Conservation (phyloP, 805 yeast species). For the Yamadazyma kitorensis region DNA sequence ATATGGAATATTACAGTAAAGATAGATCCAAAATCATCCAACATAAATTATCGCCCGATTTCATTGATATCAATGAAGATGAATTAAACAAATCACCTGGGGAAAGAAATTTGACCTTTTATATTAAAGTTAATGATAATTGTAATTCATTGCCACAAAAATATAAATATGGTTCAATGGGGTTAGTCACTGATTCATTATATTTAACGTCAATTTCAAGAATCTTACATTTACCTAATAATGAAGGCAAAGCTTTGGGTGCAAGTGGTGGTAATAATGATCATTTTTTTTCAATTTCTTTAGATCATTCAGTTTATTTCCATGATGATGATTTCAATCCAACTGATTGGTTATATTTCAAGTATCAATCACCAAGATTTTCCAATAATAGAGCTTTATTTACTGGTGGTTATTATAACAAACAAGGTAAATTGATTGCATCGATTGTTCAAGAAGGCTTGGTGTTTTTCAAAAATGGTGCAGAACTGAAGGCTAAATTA, state of each 20-base stretch:
- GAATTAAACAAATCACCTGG: slow-evolving; percentile 24
- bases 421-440: slow-evolving; percentile 28
- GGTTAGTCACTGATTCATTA: slow-evolving; percentile 31
- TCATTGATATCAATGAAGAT: slow-evolving; percentile 18
- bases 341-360: slow-evolving; percentile 28
- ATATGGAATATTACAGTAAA: slow-evolving; percentile 12
- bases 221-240: slow-evolving; percentile 24
- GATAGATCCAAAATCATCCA: slow-evolving; percentile 16
- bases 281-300: slow-evolving; percentile 29
- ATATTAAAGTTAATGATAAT: slow-evolving; percentile 25
- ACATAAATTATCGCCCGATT: slow-evolving; percentile 29
- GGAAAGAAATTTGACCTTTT: slow-evolving; percentile 31
- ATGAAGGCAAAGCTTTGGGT: slow-evolving; percentile 10
- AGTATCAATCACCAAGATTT: slow-evolving; percentile 24
- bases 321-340: slow-evolving; percentile 37
- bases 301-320: slow-evolving; percentile 34
- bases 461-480: slow-evolving; percentile 18
- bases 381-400: slow-evolving; percentile 30
- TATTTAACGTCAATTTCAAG: slow-evolving; percentile 28
- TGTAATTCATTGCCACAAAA: slow-evolving; percentile 12
- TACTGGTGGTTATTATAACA: slow-evolving; percentile 28
- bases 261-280: slow-evolving; percentile 22
- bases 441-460: slow-evolving; percentile 35
- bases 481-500: slow-evolving; percentile 16
- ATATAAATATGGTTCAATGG: slow-evolving; percentile 23